Percentiles rank a stretch among this genome's conserved stretches.
These are phyloP conservation scores for Hirschioporus abietinus DNA, from an alignment of 768 basidiomycete genomes.

Conservation along the genomic window DNA sequence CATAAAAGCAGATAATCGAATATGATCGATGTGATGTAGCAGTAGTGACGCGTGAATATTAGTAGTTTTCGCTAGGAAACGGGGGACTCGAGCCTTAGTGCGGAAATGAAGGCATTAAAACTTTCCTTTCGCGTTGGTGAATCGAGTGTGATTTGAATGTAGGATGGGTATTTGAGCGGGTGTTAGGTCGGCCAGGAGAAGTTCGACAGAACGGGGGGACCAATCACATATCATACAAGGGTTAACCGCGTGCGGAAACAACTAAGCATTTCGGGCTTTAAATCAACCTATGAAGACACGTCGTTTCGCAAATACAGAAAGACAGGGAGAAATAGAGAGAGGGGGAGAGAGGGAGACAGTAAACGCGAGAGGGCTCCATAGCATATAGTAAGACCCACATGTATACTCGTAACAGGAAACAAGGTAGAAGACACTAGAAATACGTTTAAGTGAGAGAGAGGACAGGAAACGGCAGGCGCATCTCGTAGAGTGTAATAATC, in stretches of 20 bases:
- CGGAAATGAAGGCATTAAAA: slow-evolving; percentile 4
- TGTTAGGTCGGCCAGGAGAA: neutral
- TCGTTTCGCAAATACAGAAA: slow-evolving; percentile 5
- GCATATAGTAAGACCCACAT: slow-evolving; percentile 1
- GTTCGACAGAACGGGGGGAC: neutral
- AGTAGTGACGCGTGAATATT: neutral
- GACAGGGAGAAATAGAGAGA: neutral
- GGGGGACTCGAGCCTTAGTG: neutral
- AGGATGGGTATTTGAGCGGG: neutral
- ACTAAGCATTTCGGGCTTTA: neutral
- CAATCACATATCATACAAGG: slow-evolving; percentile 1
- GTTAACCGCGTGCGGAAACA: slow-evolving; percentile 1
- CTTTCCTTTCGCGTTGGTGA: slow-evolving; percentile 3
- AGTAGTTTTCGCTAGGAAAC: neutral
- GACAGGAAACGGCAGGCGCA: slow-evolving; percentile 15
- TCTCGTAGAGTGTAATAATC: slow-evolving; percentile 32
- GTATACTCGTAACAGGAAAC: neutral
- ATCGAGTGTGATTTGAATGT: neutral
- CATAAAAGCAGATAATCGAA: neutral
- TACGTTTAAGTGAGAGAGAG: slow-evolving; percentile 19
- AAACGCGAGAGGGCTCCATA: neutral
- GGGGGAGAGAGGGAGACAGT: neutral
- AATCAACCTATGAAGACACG: slow-evolving; percentile 5
- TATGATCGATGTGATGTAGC: neutral
- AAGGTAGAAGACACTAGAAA: slow-evolving; percentile 26